Evolutionary conservation across 495 filamentous ascomycete genomes (phyloP).

Genomic region (Xylaria scruposa): DNA sequence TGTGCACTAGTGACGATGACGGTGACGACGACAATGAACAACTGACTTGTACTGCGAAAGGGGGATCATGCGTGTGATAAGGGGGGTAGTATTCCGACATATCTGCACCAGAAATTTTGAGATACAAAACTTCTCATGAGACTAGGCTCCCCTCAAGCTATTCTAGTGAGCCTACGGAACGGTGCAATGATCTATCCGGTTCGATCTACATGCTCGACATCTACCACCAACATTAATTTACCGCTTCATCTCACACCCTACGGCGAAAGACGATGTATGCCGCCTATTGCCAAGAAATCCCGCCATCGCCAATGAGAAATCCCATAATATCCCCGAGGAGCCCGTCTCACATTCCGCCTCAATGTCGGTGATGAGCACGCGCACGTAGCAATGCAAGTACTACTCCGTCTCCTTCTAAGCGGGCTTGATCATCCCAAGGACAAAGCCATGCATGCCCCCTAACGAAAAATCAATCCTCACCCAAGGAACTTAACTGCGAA

Average conservation of each 20-base stretch:
- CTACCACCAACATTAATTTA: background rate
- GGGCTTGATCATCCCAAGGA: background rate
- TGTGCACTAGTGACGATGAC: too few species aligned
- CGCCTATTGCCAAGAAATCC: background rate
- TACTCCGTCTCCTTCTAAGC: background rate
- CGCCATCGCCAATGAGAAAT: background rate
- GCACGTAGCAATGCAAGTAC: background rate
- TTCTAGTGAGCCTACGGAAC: background rate
- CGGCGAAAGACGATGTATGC: background rate
- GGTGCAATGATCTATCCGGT: background rate
- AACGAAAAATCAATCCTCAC: background rate
- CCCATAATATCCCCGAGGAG: background rate
- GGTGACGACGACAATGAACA: background rate
- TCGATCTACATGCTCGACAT: background rate
- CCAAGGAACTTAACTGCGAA: background rate
- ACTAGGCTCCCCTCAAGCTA: background rate
- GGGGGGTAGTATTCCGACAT: conserved; percentile 1
- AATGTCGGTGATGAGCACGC: background rate
- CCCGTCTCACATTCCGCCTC: background rate
- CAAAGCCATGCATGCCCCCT: background rate
- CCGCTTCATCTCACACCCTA: background rate
- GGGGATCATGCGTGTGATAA: conserved; percentile 6
- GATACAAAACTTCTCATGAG: background rate
- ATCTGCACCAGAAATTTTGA: background rate
- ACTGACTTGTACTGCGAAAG: too few species aligned